Evolutionary conservation across 371 early-diverging fungal species (phyloP), one percentile per base, ranked within the genome.

Genomic region (Choanephora cucurbitarum): DNA sequence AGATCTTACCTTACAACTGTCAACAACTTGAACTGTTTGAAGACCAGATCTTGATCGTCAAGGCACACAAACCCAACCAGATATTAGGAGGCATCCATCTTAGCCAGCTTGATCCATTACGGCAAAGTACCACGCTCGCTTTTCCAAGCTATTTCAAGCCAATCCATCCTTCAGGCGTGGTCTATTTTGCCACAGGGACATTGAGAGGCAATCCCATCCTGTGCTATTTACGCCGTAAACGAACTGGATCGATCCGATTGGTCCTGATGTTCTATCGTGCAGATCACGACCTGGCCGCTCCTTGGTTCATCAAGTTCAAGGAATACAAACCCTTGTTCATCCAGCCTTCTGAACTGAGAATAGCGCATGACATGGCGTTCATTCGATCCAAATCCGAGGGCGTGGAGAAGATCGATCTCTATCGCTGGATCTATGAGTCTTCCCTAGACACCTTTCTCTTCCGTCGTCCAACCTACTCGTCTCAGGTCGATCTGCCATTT

Each of bases 131-230:
- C 5, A 23, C 46, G 4, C 31, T n/a, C 8, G 22, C 40, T 24
- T 21, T 40, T 17, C 42, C 37, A 8, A 60, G 49, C 19, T 32
- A 49, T 15, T 43, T 61, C 18, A 51, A 61, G 15, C 18, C 50
- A 13, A 18, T 61, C 7, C 56, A 61, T 15, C 50, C 55, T 40
- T 55, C 56, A 40, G 60, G 60, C 21, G 56, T 61, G 4, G 17
- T 61, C 5, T 22, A 49, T 21, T 61, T 61, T 51, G 61, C 61
- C n/a, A 50, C 55, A 18, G 61, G 61, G 31, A 55, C 56, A 8
- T 14, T 61, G 3, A 50, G 56, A 13, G 61, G 56, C 5, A 50
- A 61, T 15, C 41, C 55, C 17, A 51, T 61, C 31, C 8, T 61
- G 5, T 61, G 61, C 19, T 61, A 61, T 40, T 50, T 61, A 41